These are phyloP conservation scores for Metschnikowia peoriensis DNA, from an alignment of 805 yeast species.

Conservation along the genomic window DNA sequence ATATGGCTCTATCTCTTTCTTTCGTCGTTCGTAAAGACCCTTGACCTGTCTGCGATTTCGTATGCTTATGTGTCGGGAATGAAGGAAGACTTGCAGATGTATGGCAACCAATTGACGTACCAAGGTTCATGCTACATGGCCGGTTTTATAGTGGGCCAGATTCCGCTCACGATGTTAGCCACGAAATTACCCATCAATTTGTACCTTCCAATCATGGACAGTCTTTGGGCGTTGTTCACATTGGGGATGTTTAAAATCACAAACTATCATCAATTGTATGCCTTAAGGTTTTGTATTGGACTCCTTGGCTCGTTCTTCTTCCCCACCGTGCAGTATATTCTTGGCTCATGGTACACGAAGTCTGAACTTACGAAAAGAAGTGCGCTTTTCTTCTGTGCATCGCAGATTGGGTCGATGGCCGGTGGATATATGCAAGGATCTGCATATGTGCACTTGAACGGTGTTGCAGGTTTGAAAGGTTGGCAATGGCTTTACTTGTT, in stretches of 20 bases:
- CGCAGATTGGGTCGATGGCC: slow-evolving; percentile 7
- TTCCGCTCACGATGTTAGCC: slow-evolving; percentile 30
- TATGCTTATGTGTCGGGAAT: slow-evolving; percentile 5
- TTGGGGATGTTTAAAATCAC: slow-evolving; percentile 13
- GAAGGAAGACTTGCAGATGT: slow-evolving; percentile 7
- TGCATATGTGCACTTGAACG: slow-evolving; percentile 2
- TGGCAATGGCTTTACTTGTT: slow-evolving; percentile 8
- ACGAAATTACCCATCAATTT: slow-evolving; percentile 23
- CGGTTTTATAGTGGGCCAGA: slow-evolving; percentile 28
- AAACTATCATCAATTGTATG: slow-evolving; percentile 8
- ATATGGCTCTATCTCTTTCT: slow-evolving; percentile 9
- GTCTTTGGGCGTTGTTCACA: slow-evolving; percentile 12
- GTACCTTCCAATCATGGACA: slow-evolving; percentile 26
- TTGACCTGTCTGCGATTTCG: slow-evolving; percentile 7
- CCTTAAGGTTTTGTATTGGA: slow-evolving; percentile 4
- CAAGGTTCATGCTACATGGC: slow-evolving; percentile 16
- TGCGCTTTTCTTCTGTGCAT: slow-evolving; percentile 6
- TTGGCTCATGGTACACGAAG: slow-evolving; percentile 9
- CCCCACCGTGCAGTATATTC: slow-evolving; percentile 5
- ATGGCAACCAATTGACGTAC: slow-evolving; percentile 9
- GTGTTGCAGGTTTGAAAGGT: slow-evolving; percentile 4
- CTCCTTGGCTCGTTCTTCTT: slow-evolving; percentile 8
- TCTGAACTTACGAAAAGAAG: slow-evolving; percentile 6
- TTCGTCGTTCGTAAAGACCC: slow-evolving; percentile 8
- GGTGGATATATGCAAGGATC: slow-evolving; percentile 6